phyloP scores from a whole-genome alignment of 495 filamentous ascomycete species.

The Penicillium lividum region DNA sequence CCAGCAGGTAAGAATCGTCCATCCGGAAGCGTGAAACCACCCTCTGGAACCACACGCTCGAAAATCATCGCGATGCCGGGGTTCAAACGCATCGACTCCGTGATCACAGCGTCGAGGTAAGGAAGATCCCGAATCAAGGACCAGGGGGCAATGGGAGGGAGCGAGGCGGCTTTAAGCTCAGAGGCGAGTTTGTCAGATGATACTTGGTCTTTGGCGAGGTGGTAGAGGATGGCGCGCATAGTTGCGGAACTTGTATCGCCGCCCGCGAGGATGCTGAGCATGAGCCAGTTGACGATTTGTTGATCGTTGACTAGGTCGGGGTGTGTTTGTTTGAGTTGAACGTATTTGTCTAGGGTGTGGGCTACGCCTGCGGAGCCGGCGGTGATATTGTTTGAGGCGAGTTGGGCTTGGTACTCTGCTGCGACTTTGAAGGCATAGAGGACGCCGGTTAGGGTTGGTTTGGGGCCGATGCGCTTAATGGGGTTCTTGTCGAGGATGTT shows the following conservation, averaged over 20 bases:
- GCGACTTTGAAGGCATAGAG: conserved; percentile 27
- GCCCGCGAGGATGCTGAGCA: conserved; percentile 28
- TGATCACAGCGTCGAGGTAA: conserved; percentile 33
- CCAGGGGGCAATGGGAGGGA: conserved; percentile 18
- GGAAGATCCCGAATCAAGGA: conserved; percentile 19
- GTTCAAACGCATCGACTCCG: conserved; percentile 59
- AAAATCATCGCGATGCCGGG: conserved; percentile 63
- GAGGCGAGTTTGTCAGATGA: conserved; percentile 13
- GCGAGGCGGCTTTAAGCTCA: conserved; percentile 18
- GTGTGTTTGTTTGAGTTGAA: conserved; percentile 21
- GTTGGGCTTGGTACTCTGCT: conserved; percentile 24
- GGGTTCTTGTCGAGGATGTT: conserved; percentile 50
- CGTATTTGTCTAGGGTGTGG: conserved; percentile 28
- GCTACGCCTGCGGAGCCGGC: conserved; percentile 17
- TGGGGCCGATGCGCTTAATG: conserved; percentile 30
- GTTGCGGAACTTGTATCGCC: conserved; percentile 30
- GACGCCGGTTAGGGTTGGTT: conserved; percentile 25
- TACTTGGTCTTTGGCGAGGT: conserved; percentile 21
- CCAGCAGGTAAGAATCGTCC: conserved; percentile 50
- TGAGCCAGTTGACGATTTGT: conserved; percentile 29
- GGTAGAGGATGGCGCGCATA: conserved; percentile 27
- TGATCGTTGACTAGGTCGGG: conserved; percentile 25
- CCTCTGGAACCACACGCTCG: conserved; percentile 63
- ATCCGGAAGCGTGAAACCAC: conserved; percentile 54
- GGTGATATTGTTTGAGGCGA: conserved; percentile 12